Conservation (phyloP, 2,329 filamentous ascomycete genomes). For the Bipolaris oryzae region DNA sequence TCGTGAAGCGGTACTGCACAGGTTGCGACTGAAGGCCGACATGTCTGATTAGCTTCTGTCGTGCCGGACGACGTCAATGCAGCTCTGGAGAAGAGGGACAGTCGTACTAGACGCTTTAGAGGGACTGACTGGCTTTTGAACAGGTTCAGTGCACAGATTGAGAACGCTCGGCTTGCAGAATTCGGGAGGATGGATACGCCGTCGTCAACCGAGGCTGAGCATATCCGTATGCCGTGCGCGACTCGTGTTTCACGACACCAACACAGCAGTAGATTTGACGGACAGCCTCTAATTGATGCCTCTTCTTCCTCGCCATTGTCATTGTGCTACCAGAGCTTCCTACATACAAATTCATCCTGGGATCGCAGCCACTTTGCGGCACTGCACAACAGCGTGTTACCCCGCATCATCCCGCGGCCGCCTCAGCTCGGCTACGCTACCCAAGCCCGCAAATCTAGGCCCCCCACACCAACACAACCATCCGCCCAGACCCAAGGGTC, state of each 20-base stretch:
- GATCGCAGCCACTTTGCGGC: neutral
- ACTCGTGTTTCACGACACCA: neutral
- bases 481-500: neutral
- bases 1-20: slow-evolving; percentile 49
- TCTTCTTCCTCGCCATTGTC: neutral
- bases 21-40: slow-evolving; percentile 52
- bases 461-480: neutral
- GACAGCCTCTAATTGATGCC: neutral
- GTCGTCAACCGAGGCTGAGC: slow-evolving; percentile 40
- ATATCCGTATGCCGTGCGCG: slow-evolving; percentile 6
- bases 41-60: slow-evolving; percentile 48
- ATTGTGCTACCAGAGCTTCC: neutral
- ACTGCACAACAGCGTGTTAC: slow-evolving; percentile 11
- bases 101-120: slow-evolving; percentile 43
- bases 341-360: neutral
- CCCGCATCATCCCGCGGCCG: slow-evolving; percentile 17
- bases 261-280: neutral
- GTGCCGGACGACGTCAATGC: slow-evolving; percentile 39
- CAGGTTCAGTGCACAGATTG: slow-evolving; percentile 27
- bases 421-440: slow-evolving; percentile 11
- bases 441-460: neutral
- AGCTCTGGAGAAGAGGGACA: slow-evolving; percentile 39
- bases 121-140: slow-evolving; percentile 28
- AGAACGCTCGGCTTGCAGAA: slow-evolving; percentile 33
- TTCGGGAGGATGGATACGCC: slow-evolving; percentile 36